These are phyloP conservation scores for Aspergillus ellipticus DNA, from an alignment of 495 filamentous ascomycete species.

Conservation along the genomic window DNA sequence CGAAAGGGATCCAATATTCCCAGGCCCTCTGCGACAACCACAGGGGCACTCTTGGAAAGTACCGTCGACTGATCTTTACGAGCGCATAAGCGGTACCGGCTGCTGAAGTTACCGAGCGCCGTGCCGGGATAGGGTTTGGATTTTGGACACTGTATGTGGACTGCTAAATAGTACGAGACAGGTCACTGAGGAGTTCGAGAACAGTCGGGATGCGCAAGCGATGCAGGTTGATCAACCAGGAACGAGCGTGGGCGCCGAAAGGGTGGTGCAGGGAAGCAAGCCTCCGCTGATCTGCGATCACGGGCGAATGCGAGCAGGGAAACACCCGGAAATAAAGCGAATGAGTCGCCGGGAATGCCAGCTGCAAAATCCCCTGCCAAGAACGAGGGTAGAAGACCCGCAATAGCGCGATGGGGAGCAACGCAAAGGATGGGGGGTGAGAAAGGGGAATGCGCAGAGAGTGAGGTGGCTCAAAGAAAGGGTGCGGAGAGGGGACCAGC, in stretches of 20 bases:
- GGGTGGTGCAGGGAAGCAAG: slow-evolving; percentile 9
- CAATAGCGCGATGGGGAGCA: background rate
- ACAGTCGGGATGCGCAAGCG: background rate
- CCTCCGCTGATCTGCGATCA: background rate
- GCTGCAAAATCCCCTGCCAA: slow-evolving; percentile 2
- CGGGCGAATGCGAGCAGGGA: background rate
- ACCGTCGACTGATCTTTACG: slow-evolving; percentile 4
- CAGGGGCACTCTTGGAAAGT: background rate
- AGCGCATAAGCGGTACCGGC: slow-evolving; percentile 7
- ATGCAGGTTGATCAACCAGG: background rate
- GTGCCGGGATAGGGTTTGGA: background rate
- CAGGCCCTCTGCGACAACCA: background rate
- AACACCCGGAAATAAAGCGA: slow-evolving; percentile 12
- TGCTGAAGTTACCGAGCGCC: background rate
- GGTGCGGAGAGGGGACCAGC: slow-evolving; percentile 9
- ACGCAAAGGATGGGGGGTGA: background rate
- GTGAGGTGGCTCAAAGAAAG: slow-evolving; percentile 3
- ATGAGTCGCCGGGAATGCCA: slow-evolving; percentile 5
- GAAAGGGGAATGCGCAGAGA: background rate
- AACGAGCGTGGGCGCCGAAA: background rate
- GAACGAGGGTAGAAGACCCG: slow-evolving; percentile 7
- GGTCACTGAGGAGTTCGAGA: background rate
- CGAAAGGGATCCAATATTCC: background rate
- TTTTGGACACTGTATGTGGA: background rate
- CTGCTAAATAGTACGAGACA: background rate